These are phyloP conservation scores for Austroboletus eburneus DNA, from an alignment of 768 basidiomycete species.

Conservation along the genomic window DNA sequence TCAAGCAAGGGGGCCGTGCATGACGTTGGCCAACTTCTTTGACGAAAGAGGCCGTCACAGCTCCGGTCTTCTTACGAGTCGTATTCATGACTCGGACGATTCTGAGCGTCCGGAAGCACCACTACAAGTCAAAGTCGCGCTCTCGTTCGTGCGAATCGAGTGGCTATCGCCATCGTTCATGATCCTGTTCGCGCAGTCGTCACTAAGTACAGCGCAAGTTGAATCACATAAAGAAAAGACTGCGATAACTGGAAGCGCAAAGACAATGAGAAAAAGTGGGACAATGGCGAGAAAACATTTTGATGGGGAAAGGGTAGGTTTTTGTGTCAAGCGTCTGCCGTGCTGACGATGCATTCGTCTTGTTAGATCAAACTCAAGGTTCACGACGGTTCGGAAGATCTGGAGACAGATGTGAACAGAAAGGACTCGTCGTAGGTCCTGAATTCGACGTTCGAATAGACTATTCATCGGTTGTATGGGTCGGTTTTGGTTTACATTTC, in stretches of 20 bases:
- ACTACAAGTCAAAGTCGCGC: slow-evolving; percentile 15
- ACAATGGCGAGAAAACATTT: slow-evolving; percentile 47
- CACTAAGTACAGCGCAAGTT: slow-evolving; percentile 23
- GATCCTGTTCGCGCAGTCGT: slow-evolving; percentile 18
- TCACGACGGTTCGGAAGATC: slow-evolving; percentile 53
- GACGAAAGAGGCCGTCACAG: slow-evolving; percentile 18
- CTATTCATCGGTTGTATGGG: not conserved
- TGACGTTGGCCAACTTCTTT: slow-evolving; percentile 10
- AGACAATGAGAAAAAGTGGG: slow-evolving; percentile 33
- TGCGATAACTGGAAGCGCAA: no score
- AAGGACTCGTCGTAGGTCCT: slow-evolving; percentile 50
- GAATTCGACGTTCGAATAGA: slow-evolving; percentile 45
- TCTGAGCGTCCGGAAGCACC: slow-evolving; percentile 14
- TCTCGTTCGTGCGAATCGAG: slow-evolving; percentile 20
- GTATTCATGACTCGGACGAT: slow-evolving; percentile 13
- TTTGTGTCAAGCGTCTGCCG: not conserved
- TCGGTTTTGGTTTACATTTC: not conserved
- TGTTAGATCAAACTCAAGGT: slow-evolving; percentile 59
- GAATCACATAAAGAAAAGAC: slow-evolving; percentile 33
- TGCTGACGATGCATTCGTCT: not conserved
- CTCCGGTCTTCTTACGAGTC: slow-evolving; percentile 18
- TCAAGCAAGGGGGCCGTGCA: slow-evolving; percentile 21
- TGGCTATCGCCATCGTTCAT: slow-evolving; percentile 4
- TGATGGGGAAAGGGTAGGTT: slow-evolving; percentile 59
- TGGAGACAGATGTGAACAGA: slow-evolving; percentile 55